Conservation (phyloP, 2,329 filamentous ascomycete species). For the Phaeophleospora eucalypticola region DNA sequence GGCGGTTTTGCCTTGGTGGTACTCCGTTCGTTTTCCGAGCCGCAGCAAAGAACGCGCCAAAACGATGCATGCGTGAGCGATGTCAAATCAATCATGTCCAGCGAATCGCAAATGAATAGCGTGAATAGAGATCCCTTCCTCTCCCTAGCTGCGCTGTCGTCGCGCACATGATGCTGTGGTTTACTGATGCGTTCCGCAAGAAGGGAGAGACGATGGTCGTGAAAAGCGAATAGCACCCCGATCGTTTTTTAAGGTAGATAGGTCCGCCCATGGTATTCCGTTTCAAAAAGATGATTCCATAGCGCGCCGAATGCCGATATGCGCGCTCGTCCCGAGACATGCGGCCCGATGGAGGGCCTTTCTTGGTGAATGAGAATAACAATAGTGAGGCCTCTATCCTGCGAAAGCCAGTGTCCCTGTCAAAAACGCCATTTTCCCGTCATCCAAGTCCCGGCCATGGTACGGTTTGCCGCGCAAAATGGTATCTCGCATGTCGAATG, state of each 20-base stretch:
- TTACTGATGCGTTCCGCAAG: neutral
- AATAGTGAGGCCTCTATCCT: neutral
- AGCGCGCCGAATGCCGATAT: neutral
- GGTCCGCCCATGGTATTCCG: neutral
- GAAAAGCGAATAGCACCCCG: neutral
- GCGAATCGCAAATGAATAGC: neutral
- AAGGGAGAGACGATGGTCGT: neutral
- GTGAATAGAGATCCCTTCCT: neutral
- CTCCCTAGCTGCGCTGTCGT: neutral
- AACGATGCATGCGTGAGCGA: neutral
- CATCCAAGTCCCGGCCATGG: slow-evolving; percentile 7
- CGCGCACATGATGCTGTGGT: neutral
- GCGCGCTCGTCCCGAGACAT: neutral
- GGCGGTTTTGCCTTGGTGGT: too few species aligned
- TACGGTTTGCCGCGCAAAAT: slow-evolving; percentile 18
- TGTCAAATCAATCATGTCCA: neutral
- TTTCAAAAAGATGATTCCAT: neutral
- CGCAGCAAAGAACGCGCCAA: neutral
- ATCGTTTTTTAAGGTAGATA: neutral
- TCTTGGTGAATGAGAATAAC: neutral
- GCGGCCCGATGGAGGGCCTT: neutral
- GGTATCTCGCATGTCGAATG: slow-evolving; percentile 19
- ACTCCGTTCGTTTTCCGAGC: too few species aligned
- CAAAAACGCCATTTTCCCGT: neutral
- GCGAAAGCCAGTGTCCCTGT: neutral